Conservation (phyloP, 1,284 basidiomycete genomes). For the Boletellus deceptivus region DNA sequence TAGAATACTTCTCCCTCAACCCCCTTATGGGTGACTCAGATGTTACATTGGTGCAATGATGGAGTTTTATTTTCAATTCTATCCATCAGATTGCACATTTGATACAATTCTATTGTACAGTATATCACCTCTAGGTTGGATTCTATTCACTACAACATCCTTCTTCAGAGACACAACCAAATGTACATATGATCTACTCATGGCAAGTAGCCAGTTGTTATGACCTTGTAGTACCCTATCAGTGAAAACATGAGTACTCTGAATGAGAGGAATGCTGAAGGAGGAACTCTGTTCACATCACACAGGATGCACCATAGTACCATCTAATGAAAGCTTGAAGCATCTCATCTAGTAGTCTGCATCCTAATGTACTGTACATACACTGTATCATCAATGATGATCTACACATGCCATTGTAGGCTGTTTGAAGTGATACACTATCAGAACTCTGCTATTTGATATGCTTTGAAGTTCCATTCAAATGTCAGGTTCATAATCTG, state of each 20-base stretch:
- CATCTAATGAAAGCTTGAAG: conserved; percentile 16
- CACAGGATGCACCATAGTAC: conserved; percentile 36
- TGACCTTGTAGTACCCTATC: conserved; percentile 41
- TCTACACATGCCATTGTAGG: not conserved
- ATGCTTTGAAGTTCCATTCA: too few species aligned
- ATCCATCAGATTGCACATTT: too few species aligned
- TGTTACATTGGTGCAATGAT: too few species aligned
- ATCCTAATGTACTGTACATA: not conserved
- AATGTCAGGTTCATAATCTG: too few species aligned
- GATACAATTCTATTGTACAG: too few species aligned
- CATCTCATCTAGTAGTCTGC: not conserved
- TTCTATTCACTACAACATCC: conserved; percentile 29
- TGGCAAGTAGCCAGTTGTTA: conserved; percentile 16
- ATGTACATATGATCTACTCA: conserved; percentile 2
- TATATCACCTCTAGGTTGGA: conserved; percentile 20
- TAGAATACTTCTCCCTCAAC: too few species aligned
- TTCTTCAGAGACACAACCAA: conserved; percentile 4
- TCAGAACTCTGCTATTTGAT: not conserved
- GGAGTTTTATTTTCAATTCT: too few species aligned
- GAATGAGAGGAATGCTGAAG: conserved; percentile 38
- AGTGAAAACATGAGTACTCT: conserved; percentile 37
- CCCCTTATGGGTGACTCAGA: too few species aligned
- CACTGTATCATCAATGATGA: not conserved
- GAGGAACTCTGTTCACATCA: conserved; percentile 43
- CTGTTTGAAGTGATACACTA: not conserved